These are phyloP conservation scores for Claviceps humidiphila DNA, from an alignment of 2,329 filamentous ascomycete species.

Conservation along the genomic window DNA sequence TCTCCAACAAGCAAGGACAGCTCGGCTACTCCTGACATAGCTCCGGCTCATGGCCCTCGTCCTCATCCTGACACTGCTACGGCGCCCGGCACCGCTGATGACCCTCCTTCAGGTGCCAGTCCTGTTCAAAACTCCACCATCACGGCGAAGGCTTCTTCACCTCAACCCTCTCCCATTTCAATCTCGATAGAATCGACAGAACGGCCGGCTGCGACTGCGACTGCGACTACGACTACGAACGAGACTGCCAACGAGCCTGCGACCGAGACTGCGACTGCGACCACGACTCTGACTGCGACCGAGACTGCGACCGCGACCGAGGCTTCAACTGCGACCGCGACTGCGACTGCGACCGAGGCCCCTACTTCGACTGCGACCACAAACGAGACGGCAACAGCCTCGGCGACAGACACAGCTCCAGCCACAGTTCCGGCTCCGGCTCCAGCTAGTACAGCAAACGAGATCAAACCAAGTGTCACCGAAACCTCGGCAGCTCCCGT, in stretches of 20 bases:
- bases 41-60: conserved; percentile 8
- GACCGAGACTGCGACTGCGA: neutral
- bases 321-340: neutral
- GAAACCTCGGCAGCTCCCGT: neutral
- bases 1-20: conserved; percentile 11
- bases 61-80: conserved; percentile 3
- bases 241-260: neutral
- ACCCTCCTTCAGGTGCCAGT: conserved; percentile 2
- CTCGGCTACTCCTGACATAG: conserved; percentile 10
- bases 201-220: neutral
- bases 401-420: neutral
- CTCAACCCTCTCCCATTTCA: conserved; percentile 2
- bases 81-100: conserved; percentile 6
- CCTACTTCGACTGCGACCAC: neutral
- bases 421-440: neutral
- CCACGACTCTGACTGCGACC: neutral
- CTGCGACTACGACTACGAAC: neutral
- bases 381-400: neutral
- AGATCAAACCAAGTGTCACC: neutral
- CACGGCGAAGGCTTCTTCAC: neutral
- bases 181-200: neutral
- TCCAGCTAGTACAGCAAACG: neutral
- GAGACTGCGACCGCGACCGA: neutral
- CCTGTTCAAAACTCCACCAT: conserved; percentile 2
- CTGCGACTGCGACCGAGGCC: neutral